Conservation (phyloP, 2,329 filamentous ascomycete genomes). For the Apiospora hydei region DNA sequence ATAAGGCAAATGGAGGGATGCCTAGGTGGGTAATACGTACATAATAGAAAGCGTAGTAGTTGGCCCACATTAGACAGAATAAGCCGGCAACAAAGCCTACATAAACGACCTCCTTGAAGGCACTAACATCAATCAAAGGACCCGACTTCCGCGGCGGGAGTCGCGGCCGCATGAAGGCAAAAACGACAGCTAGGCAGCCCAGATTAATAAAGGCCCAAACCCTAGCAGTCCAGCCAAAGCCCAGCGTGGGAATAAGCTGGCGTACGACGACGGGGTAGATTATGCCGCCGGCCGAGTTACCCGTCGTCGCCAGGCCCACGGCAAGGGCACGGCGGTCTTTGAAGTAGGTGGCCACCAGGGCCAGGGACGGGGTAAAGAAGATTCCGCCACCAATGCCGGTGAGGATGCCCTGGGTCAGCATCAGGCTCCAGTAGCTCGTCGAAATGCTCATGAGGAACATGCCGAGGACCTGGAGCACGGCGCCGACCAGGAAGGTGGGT, state of each 20-base stretch:
- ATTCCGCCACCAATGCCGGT: slow-evolving; percentile 60
- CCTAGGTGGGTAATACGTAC: slow-evolving; percentile 35
- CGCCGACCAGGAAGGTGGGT: slow-evolving; percentile 46
- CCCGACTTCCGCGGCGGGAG: slow-evolving; percentile 43
- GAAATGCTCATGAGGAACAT: slow-evolving; percentile 53
- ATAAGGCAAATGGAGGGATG: slow-evolving; percentile 7
- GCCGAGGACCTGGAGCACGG: slow-evolving; percentile 50
- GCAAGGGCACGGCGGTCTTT: slow-evolving; percentile 60
- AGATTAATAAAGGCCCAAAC: slow-evolving; percentile 67
- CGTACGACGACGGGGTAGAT: slow-evolving; percentile 55
- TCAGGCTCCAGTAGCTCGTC: slow-evolving; percentile 55
- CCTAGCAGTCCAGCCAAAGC: slow-evolving; percentile 43
- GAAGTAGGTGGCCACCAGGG: slow-evolving; percentile 70
- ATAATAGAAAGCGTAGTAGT: slow-evolving; percentile 54
- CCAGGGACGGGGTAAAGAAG: slow-evolving; percentile 64
- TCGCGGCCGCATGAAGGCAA: slow-evolving; percentile 42
- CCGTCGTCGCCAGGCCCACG: slow-evolving; percentile 65
- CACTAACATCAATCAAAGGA: slow-evolving; percentile 40
- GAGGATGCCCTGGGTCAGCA: slow-evolving; percentile 58
- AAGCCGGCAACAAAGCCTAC: slow-evolving; percentile 44
- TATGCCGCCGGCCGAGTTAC: slow-evolving; percentile 62
- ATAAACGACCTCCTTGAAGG: slow-evolving; percentile 43
- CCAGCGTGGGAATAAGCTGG: slow-evolving; percentile 40
- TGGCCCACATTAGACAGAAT: slow-evolving; percentile 49
- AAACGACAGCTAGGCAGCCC: slow-evolving; percentile 79